These are phyloP conservation scores for Fusarium continuum DNA, from an alignment of 2,329 filamentous ascomycete species.

Conservation along the genomic window DNA sequence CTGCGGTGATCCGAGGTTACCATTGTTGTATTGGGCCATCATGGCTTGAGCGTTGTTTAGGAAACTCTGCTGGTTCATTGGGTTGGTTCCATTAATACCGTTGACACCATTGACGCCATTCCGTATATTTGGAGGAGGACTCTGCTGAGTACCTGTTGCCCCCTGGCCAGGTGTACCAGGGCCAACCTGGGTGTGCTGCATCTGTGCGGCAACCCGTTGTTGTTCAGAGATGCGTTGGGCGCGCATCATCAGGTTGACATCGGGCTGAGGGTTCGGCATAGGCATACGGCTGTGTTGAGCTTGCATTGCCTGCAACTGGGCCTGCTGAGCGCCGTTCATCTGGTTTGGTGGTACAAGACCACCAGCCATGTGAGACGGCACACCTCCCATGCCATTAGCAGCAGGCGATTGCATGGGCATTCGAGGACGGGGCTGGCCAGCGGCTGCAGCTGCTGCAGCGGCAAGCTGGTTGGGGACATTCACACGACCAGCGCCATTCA, in stretches of 20 bases:
- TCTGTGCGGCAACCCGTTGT: constrained; percentile 63
- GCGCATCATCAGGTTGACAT: constrained; percentile 68
- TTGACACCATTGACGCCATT: constrained; percentile 45
- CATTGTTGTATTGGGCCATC: constrained; percentile 59
- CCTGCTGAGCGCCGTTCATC: constrained; percentile 73
- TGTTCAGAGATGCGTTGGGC: constrained; percentile 74
- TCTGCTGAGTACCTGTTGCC: constrained; percentile 48
- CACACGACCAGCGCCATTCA: constrained; percentile 49
- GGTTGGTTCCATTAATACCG: constrained; percentile 49
- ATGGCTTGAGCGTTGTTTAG: constrained; percentile 62
- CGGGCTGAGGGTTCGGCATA: constrained; percentile 53
- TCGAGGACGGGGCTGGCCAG: constrained; percentile 59
- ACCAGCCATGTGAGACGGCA: constrained; percentile 60
- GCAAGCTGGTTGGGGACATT: constrained; percentile 57
- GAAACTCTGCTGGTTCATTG: constrained; percentile 62
- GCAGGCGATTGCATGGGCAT: constrained; percentile 64
- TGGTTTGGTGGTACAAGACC: constrained; percentile 64
- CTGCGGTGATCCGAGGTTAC: constrained; percentile 55
- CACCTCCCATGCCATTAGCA: constrained; percentile 59
- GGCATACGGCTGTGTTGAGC: constrained; percentile 70
- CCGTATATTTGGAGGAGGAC: constrained; percentile 56
- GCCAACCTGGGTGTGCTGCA: constrained; percentile 54
- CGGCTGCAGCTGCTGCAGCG: constrained; percentile 52
- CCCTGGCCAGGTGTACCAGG: constrained; percentile 48
- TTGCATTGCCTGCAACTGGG: constrained; percentile 70